Conservation (phyloP, 768 basidiomycete genomes). For the Psilocybe cyanescens region DNA sequence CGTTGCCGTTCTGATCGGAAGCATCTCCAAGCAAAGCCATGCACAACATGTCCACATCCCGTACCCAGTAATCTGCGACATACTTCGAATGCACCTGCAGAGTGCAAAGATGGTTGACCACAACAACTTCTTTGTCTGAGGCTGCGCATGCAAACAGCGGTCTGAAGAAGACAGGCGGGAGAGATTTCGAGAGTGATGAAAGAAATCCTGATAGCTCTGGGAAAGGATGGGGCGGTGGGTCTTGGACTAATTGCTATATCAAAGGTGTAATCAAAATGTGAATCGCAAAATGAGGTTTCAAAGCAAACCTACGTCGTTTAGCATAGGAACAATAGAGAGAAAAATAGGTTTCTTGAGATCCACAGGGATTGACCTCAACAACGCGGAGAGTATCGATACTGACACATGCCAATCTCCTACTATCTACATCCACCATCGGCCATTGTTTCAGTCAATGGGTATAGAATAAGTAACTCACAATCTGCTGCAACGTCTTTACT, state of each 20-base stretch:
- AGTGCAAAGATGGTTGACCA: slow-evolving; percentile 61
- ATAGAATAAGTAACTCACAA: slow-evolving; percentile 24
- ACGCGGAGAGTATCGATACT: slow-evolving; percentile 40
- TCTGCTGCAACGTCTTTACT: slow-evolving; percentile 22
- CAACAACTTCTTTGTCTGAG: slow-evolving; percentile 60
- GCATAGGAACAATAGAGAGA: slow-evolving; percentile 42
- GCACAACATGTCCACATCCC: slow-evolving; percentile 75
- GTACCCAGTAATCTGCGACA: slow-evolving; percentile 66
- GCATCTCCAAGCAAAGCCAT: slow-evolving; percentile 67
- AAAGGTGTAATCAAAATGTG: not conserved
- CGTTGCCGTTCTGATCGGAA: slow-evolving; percentile 25
- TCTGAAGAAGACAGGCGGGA: slow-evolving; percentile 72
- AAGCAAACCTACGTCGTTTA: slow-evolving; percentile 54
- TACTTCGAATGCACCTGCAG: slow-evolving; percentile 55
- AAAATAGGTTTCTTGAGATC: slow-evolving; percentile 47
- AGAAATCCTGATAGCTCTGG: slow-evolving; percentile 54
- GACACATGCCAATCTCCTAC: slow-evolving; percentile 46
- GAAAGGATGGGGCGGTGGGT: slow-evolving; percentile 54
- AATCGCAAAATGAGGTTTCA: not conserved
- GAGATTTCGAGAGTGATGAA: slow-evolving; percentile 47
- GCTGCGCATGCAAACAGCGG: slow-evolving; percentile 73
- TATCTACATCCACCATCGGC: slow-evolving; percentile 15
- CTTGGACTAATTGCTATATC: slow-evolving; percentile 53
- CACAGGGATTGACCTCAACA: slow-evolving; percentile 51
- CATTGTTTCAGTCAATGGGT: not conserved